Evolutionary conservation across 495 filamentous ascomycete species (phyloP).

Genomic region (Aspergillus olivimuriae): DNA sequence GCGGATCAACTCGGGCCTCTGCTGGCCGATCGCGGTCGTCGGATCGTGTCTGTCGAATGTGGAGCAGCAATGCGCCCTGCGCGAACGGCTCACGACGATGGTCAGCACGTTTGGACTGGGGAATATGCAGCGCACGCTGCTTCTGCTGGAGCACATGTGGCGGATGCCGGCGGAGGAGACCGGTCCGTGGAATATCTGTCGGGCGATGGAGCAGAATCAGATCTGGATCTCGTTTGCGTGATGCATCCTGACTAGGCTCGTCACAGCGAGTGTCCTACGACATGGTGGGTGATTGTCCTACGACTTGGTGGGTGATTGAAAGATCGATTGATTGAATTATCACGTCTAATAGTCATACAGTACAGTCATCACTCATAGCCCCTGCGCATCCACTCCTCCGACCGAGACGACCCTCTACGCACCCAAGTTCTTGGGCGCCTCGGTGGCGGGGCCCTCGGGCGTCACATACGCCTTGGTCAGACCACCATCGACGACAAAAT

Average conservation of each 20-base stretch:
- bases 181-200: conserved; percentile 35
- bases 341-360: conserved; percentile 9
- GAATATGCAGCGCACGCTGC: conserved; percentile 31
- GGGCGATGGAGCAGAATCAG: conserved; percentile 31
- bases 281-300: too few species aligned
- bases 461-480: conserved; percentile 97
- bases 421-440: conserved; percentile 61
- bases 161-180: conserved; percentile 19
- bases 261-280: too few species aligned
- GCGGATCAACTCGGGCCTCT: conserved; percentile 32
- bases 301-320: too few species aligned
- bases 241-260: too few species aligned
- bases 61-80: conserved; percentile 19
- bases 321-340: background rate
- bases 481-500: conserved; percentile 95
- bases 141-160: conserved; percentile 34
- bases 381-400: background rate
- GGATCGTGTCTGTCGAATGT: conserved; percentile 23
- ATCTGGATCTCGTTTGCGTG: conserved; percentile 39
- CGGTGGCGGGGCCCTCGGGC: conserved; percentile 68
- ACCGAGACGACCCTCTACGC: conserved; percentile 12
- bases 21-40: conserved; percentile 34
- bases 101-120: conserved; percentile 26
- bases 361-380: conserved; percentile 11
- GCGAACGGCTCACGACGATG: conserved; percentile 21